phyloP scores from a whole-genome alignment of 1,139 yeast species.

The Arxiozyma slooffiae region DNA sequence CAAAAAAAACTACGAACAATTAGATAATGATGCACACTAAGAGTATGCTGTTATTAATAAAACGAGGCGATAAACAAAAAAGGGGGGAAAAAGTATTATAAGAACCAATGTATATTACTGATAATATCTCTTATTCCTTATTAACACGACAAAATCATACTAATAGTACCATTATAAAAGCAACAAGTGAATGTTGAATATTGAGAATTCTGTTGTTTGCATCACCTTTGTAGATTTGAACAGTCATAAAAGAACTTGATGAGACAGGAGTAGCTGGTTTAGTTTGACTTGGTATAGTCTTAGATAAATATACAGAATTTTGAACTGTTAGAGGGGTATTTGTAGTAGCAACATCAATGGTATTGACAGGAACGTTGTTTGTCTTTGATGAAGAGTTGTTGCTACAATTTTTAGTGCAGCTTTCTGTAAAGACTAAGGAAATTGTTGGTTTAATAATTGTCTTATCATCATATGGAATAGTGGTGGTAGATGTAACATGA shows the following conservation, averaged over 20 bases:
- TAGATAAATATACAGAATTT: neutral
- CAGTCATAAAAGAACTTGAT: neutral
- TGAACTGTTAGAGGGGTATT: neutral
- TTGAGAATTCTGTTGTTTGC: neutral
- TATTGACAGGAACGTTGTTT: neutral
- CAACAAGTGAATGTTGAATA: neutral
- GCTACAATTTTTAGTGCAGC: neutral
- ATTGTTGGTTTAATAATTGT: neutral
- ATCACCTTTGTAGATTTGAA: neutral
- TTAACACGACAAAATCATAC: no score
- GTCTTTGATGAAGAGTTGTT: neutral
- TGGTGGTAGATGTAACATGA: neutral
- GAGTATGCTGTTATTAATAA: no score
- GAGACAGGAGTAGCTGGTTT: neutral
- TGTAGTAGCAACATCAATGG: neutral
- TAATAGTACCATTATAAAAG: neutral
- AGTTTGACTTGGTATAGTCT: neutral
- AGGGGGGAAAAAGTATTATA: no score
- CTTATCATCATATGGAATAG: neutral
- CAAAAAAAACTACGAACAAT: neutral
- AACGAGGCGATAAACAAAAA: neutral
- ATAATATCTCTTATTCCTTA: neutral
- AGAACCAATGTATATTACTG: neutral
- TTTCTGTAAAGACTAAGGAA: neutral
- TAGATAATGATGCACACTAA: neutral